Evolutionary conservation across 2,329 filamentous ascomycete species (phyloP), one percentile per base, ranked within the genome.

Genomic region (Uncinocarpus reesii): DNA sequence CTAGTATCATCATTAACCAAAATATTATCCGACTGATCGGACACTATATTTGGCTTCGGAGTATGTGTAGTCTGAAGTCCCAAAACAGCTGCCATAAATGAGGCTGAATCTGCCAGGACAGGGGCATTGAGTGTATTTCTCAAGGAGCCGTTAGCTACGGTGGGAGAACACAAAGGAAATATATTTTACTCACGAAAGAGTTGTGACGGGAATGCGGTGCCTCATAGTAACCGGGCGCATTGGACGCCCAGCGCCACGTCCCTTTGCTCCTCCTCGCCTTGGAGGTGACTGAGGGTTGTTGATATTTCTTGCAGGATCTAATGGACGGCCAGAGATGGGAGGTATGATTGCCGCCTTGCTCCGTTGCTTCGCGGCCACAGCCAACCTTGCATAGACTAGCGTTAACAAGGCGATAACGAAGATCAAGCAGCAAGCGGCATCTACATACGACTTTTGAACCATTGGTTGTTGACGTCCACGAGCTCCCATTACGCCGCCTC

Each of bases 401-500:
- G 11, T 47, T 47, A 47, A 26, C 13, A 34, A 16, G 20, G 24
- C 20, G 31, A 36, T 21, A 20, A 20, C 4, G 28, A 34, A 41
- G n/a, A 24, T 16, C 1, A 26, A 7, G 8, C 11, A 24, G 7
- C n/a, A 42, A 13, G 20, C 16, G 13, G n/a, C 20, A 48, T 29
- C 24, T 36, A 49, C 47, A 11, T 49, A 49, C 47, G 21, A 21
- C 16, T 23, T 46, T 38, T 41, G 26, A 21, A 28, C 29, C 2
- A 31, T 20, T 21, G 29, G 37, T 23, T 26, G 43, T 10, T 16
- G 28, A 24, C 56, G 57, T 8, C 53, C 53, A 42, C 57, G 54
- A 29, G 51, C 56, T 7, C 59, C 60, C 26, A 49, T 48, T 18
- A 56, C 54, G 35, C 60, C 60, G 26, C 57, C 56, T 24, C 62